Conservation (phyloP, 148 eudicot genomes). For the Euryodendron excelsum region DNA sequence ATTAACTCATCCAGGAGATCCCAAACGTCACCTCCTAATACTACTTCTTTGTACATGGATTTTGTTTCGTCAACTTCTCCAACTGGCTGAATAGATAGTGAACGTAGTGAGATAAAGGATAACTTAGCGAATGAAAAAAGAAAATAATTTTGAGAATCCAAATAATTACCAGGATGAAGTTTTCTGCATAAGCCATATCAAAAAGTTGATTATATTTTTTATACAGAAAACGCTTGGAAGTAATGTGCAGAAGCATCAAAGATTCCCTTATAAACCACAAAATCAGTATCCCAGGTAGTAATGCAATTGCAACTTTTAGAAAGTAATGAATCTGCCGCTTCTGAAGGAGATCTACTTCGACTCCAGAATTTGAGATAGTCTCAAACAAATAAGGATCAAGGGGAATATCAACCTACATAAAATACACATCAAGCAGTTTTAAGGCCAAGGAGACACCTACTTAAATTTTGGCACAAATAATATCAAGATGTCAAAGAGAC, state of each 20-base stretch:
- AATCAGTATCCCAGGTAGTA: constrained; percentile 77
- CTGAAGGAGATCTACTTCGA: constrained; percentile 94
- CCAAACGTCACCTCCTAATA: constrained; percentile 97
- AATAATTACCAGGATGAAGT: constrained; percentile 72
- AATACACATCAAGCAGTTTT: constrained; percentile 14
- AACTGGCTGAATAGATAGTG: constrained; percentile 51
- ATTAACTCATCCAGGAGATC: constrained; percentile 91
- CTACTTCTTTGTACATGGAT: constrained; percentile 77
- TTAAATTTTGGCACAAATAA: constrained; percentile 8
- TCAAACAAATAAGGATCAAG: constrained; percentile 94
- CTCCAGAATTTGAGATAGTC: constrained; percentile 72
- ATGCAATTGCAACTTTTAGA: constrained; percentile 60
- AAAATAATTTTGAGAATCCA: not conserved
- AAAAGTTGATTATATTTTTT: constrained; percentile 78
- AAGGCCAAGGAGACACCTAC: constrained; percentile 15
- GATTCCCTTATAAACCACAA: constrained; percentile 88
- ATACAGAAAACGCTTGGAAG: constrained; percentile 65
- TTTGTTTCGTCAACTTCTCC: constrained; percentile 68
- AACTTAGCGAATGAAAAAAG: not conserved
- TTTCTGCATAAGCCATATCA: constrained; percentile 83
- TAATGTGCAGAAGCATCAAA: constrained; percentile 61
- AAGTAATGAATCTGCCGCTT: constrained; percentile 77
- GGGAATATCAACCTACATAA: constrained; percentile 82
- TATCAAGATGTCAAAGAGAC: constrained; percentile 4
- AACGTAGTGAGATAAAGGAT: constrained; percentile 22